phyloP scores from a whole-genome alignment of 495 filamentous ascomycete species.

The Penicillium soppii region DNA sequence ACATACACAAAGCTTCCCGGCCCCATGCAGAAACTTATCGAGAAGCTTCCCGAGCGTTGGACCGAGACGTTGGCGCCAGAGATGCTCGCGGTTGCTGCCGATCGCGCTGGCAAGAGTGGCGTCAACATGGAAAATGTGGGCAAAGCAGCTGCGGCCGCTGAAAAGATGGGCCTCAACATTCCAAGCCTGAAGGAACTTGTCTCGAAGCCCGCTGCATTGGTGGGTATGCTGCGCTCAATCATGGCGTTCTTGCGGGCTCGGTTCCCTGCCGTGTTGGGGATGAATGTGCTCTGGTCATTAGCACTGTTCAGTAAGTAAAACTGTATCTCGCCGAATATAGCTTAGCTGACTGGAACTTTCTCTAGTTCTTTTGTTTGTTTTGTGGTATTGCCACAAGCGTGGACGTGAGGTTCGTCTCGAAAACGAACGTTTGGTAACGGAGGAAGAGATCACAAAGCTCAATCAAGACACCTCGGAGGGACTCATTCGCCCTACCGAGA shows the following conservation, averaged over 20 bases:
- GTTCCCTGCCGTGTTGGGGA: conserved; percentile 81
- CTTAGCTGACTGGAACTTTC: neutral
- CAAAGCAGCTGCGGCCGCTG: conserved; percentile 47
- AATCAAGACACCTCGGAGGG: conserved; percentile 34
- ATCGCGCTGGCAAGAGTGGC: conserved; percentile 66
- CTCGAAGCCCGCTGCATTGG: conserved; percentile 79
- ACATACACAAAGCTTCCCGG: conserved; percentile 76
- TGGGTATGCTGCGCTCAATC: conserved; percentile 77
- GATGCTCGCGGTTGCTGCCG: conserved; percentile 70
- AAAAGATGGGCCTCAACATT: conserved; percentile 51
- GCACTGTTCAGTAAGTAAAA: conserved; percentile 71
- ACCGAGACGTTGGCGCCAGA: conserved; percentile 73
- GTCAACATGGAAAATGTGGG: conserved; percentile 55
- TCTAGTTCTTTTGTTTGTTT: conserved; percentile 80
- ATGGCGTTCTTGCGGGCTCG: conserved; percentile 78
- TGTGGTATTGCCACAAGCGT: conserved; percentile 97
- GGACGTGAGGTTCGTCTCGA: conserved; percentile 82
- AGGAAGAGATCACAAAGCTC: conserved; percentile 45
- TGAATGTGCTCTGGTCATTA: conserved; percentile 83
- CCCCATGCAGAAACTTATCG: conserved; percentile 83
- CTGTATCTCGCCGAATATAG: neutral
- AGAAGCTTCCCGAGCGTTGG: conserved; percentile 79
- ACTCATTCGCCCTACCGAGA: conserved; percentile 41
- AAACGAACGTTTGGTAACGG: conserved; percentile 58
- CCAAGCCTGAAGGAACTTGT: conserved; percentile 76